phyloP scores from a whole-genome alignment of 768 basidiomycete species.

The Mrakia gelida region DNA sequence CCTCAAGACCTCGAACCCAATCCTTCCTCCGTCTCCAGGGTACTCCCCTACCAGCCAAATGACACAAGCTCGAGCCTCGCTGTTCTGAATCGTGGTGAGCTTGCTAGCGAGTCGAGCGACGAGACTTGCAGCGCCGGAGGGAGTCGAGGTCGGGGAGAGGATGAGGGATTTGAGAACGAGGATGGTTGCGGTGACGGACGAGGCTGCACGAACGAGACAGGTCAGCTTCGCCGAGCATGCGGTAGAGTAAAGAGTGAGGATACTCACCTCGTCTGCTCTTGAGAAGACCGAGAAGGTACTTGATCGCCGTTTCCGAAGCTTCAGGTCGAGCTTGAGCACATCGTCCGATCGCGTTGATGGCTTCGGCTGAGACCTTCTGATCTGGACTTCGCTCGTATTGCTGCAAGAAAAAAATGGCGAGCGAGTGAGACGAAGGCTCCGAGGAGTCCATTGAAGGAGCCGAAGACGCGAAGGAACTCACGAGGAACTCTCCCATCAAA shows the following conservation, averaged over 20 bases:
- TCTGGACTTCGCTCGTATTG: constrained; percentile 76
- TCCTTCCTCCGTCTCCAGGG: constrained; percentile 47
- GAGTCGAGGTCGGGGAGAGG: constrained; percentile 48
- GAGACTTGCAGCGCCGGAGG: constrained; percentile 54
- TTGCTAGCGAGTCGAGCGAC: constrained; percentile 72
- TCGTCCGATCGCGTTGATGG: constrained; percentile 73
- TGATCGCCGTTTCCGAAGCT: constrained; percentile 65
- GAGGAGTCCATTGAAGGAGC: background rate
- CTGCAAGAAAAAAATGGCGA: constrained; percentile 47
- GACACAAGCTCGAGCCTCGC: constrained; percentile 78
- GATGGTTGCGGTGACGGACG: constrained; percentile 72
- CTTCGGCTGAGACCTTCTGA: constrained; percentile 63
- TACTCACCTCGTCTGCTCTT: constrained; percentile 66
- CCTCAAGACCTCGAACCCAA: constrained; percentile 70
- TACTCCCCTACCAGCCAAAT: constrained; percentile 93
- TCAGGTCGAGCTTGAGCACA: constrained; percentile 67
- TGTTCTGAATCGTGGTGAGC: constrained; percentile 73
- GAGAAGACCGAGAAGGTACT: constrained; percentile 71
- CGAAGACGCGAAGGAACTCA: constrained; percentile 47
- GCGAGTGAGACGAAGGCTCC: background rate
- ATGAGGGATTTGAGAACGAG: constrained; percentile 80
- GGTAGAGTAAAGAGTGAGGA: background rate
- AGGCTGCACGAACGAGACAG: background rate
- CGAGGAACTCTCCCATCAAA: constrained; percentile 78
- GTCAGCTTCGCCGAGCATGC: background rate